Percentiles rank a stretch among this genome's conserved stretches.
These are phyloP conservation scores for Phytophthora hibernalis DNA, from an alignment of 352 stramenopile genomes.

Conservation along the genomic window DNA sequence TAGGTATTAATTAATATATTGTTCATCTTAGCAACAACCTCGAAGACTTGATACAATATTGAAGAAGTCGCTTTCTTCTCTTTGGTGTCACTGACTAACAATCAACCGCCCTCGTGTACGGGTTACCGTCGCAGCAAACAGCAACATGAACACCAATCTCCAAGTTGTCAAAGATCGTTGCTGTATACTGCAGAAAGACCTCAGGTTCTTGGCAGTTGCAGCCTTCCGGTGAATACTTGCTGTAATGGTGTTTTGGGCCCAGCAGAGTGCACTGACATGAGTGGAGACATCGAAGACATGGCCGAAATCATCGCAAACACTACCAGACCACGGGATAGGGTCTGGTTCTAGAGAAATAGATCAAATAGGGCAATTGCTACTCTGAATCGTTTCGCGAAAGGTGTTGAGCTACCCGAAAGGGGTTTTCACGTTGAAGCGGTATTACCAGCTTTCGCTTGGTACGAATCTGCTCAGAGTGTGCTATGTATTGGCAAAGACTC, in stretches of 20 bases:
- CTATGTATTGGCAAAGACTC: not conserved
- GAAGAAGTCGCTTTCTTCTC: too few relatives aligned
- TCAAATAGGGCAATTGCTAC: too few relatives aligned
- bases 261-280: not conserved
- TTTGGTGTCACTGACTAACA: slow-evolving; percentile 5
- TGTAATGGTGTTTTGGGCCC: not conserved
- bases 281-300: slow-evolving; percentile 4
- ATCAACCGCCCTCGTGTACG: not conserved
- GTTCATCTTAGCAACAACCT: too few relatives aligned
- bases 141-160: not conserved
- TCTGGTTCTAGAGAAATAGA: too few relatives aligned
- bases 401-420: too few relatives aligned
- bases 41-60: too few relatives aligned
- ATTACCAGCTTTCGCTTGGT: not conserved
- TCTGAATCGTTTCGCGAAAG: not conserved
- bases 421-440: not conserved
- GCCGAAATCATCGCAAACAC: slow-evolving; percentile 1
- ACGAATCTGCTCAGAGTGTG: not conserved
- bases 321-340: not conserved
- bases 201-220: not conserved
- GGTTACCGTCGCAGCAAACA: not conserved
- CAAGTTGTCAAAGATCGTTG: slow-evolving; percentile 1
- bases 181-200: not conserved
- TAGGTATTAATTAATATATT: too few relatives aligned
- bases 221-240: slow-evolving; percentile 1